Evolutionary conservation across 1,284 basidiomycete species (phyloP).

Genomic region (Sporisorium iseilematis-ciliati): DNA sequence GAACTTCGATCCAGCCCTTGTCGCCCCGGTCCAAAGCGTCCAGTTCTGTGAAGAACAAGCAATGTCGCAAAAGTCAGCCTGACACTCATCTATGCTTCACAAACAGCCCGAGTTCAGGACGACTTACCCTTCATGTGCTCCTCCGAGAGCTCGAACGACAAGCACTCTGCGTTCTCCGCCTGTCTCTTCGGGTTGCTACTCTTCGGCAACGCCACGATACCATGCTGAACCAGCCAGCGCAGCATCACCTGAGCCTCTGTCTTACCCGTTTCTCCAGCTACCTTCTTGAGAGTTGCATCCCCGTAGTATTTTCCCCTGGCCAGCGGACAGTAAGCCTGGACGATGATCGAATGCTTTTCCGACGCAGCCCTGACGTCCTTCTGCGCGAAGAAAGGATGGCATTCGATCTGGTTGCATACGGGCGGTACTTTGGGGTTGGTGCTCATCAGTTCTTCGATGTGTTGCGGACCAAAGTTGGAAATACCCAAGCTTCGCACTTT

Average conservation of each 20-base stretch:
- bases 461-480: conserved; percentile 57
- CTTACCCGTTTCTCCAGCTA: conserved; percentile 74
- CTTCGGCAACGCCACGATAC: conserved; percentile 55
- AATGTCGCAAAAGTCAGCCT: neutral
- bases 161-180: conserved; percentile 78
- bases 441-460: conserved; percentile 51
- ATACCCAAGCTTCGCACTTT: conserved; percentile 75
- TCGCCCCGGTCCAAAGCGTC: conserved; percentile 41
- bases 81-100: too few species aligned
- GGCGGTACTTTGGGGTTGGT: conserved; percentile 51
- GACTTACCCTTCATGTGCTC: conserved; percentile 75
- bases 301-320: conserved; percentile 77
- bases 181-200: conserved; percentile 77
- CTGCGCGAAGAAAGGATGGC: conserved; percentile 70
- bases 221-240: conserved; percentile 80
- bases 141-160: conserved; percentile 77
- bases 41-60: conserved; percentile 15
- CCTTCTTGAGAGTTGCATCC: conserved; percentile 42
- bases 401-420: conserved; percentile 62
- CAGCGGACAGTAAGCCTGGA: conserved; percentile 86
- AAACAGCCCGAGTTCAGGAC: neutral
- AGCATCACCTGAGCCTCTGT: conserved; percentile 80
- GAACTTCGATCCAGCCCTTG: conserved; percentile 46
- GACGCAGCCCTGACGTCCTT: conserved; percentile 80
- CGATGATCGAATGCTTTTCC: conserved; percentile 77